Evolutionary conservation across 225 moss, liverwort and hornwort genomes (phyloP), one percentile per base, ranked within the genome.

Genomic region (Marchantia polymorpha): DNA sequence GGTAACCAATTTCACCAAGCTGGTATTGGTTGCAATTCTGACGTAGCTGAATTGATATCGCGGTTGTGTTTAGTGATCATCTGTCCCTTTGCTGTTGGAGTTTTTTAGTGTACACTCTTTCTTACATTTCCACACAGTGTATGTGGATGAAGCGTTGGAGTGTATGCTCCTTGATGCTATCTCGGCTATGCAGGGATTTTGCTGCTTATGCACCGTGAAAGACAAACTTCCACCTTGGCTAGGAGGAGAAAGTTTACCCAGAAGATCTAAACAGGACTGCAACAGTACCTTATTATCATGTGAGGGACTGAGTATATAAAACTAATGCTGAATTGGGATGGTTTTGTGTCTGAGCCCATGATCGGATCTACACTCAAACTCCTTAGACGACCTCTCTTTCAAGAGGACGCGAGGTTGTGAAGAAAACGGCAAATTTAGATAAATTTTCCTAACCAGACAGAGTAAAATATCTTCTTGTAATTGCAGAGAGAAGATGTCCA

Each of bases 181-280:
- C 59, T 74, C 15, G 25, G 14, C 31, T 39, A 13, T 59, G 52
- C 74, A 84, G 84, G 84, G 81, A 26, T 84, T 81, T 69, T 84
- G 81, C 56, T 84, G 84, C 56, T 17, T 48, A 4, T 81, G 74
- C 69, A 69, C 31, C 73, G 26, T 25, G 60, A 78, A 29, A 27
- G 16, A 22, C 9, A 72, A 53, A 22, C 51, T 73, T 8, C 73
- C 81, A 30, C 9, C 6, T 3, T 74, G 67, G 73, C 52, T 15
- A 29, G 20, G 61, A 69, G 74, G 70, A 72, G 50, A 10, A 11
- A 50, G 17, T 17, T 81, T 58, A 4, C 64, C 29, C 12, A 52
- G 65, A 66, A 66, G 72, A 66, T 61, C 23, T 72, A 67, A 64
- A 23, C 54, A 77, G 55, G 17, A 77, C 12, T 80, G 80, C 27